Conservation (phyloP, 2,329 filamentous ascomycete species). For the Chrysoporthe austroafricana region DNA sequence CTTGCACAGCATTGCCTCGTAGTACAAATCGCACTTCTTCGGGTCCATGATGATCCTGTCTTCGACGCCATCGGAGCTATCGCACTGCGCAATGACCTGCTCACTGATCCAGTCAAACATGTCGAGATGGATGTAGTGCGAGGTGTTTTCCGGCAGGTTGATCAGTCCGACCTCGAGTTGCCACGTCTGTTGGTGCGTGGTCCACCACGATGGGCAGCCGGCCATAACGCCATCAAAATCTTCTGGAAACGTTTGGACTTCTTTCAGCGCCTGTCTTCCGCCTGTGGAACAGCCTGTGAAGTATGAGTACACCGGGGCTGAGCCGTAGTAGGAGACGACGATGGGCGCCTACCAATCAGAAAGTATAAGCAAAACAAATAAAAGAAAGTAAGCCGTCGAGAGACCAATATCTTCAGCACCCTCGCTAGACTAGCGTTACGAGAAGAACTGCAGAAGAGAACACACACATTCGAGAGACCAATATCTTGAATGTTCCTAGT, state of each 20-base stretch:
- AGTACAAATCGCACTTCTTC: conserved; percentile 26
- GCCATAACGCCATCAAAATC: conserved; percentile 63
- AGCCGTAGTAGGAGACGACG: conserved; percentile 51
- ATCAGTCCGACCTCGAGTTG: conserved; percentile 52
- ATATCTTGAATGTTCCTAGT: too few species aligned
- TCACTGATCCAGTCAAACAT: conserved; percentile 43
- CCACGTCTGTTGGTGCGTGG: conserved; percentile 41
- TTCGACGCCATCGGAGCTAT: conserved; percentile 26
- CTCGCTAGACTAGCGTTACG: too few species aligned
- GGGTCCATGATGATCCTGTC: conserved; percentile 29
- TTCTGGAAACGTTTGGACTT: conserved; percentile 55
- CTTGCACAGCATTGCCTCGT: conserved; percentile 24
- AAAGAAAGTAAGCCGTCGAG: too few species aligned
- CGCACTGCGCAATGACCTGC: conserved; percentile 42
- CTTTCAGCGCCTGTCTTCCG: conserved; percentile 60
- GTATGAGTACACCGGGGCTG: conserved; percentile 48
- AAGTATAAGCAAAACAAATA: too few species aligned
- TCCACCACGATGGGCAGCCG: conserved; percentile 46
- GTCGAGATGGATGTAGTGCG: conserved; percentile 37
- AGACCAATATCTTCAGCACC: too few species aligned
- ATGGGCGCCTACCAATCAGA: conserved; percentile 33
- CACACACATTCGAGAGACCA: too few species aligned
- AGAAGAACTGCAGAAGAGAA: too few species aligned
- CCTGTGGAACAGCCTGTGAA: conserved; percentile 64
- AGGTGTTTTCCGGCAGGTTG: conserved; percentile 46